These are phyloP conservation scores for Colletotrichum sublineola DNA, from an alignment of 2,329 filamentous ascomycete species.

Conservation along the genomic window DNA sequence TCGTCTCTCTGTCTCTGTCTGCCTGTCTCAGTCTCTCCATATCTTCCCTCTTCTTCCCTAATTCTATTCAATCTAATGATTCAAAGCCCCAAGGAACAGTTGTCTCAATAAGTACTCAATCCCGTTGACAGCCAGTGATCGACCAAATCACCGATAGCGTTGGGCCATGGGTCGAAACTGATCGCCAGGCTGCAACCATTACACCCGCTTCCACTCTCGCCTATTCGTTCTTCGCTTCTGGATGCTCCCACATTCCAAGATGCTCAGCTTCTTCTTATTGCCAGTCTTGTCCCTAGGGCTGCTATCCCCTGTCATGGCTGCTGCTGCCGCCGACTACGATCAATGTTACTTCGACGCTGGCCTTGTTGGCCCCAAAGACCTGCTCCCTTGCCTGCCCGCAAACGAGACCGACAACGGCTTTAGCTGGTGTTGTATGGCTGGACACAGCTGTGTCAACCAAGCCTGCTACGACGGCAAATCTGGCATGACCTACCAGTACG, in stretches of 20 bases:
- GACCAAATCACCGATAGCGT: background rate
- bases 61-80: no score
- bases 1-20: background rate
- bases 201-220: background rate
- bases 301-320: background rate
- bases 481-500: slow-evolving; percentile 33
- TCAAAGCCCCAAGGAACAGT: background rate
- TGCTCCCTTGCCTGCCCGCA: slow-evolving; percentile 24
- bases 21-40: background rate
- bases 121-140: background rate
- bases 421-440: slow-evolving; percentile 38
- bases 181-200: background rate
- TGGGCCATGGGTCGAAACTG: background rate
- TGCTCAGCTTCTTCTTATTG: background rate
- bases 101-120: background rate
- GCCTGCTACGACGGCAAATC: slow-evolving; percentile 24
- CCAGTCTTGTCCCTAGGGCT: background rate
- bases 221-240: background rate
- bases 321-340: background rate
- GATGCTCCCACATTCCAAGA: background rate
- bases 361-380: slow-evolving; percentile 6
- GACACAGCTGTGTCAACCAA: slow-evolving; percentile 15
- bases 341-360: slow-evolving; percentile 36
- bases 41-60: background rate
- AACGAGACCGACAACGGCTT: slow-evolving; percentile 3